A percentile compares a stretch with the other conserved stretches of the same genome.
Evolutionary conservation across 768 basidiomycete species (phyloP).

Genomic region (Lactifluus pinguis): DNA sequence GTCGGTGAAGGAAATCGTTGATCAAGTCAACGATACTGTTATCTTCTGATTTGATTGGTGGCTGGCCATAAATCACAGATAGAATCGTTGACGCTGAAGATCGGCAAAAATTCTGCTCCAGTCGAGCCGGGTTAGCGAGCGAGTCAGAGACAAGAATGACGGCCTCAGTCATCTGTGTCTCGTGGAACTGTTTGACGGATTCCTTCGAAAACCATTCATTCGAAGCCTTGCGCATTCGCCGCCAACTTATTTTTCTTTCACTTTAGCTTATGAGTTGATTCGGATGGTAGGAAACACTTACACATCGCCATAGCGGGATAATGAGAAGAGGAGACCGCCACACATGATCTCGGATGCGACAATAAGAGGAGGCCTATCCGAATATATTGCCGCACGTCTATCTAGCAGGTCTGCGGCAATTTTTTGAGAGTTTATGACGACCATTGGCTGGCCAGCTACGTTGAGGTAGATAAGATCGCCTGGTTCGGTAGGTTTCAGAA

Average conservation of each 20-base stretch:
- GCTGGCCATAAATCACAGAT: background rate
- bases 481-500: background rate
- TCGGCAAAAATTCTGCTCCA: background rate
- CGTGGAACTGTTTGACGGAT: no score
- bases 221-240: no score
- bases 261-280: no score
- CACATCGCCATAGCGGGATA: no score
- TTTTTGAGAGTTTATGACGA: background rate
- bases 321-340: no score
- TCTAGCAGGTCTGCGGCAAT: background rate
- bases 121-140: background rate
- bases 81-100: background rate
- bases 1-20: background rate
- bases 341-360: background rate
- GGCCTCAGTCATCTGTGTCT: no score
- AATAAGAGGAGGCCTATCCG: background rate
- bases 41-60: background rate
- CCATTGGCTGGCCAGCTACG: background rate
- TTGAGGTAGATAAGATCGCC: background rate
- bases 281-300: no score
- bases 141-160: background rate
- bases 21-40: background rate
- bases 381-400: background rate
- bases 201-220: no score
- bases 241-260: no score